These are phyloP conservation scores for Fusarium sp. DNA, from an alignment of 2,329 filamentous ascomycete genomes.

Conservation along the genomic window DNA sequence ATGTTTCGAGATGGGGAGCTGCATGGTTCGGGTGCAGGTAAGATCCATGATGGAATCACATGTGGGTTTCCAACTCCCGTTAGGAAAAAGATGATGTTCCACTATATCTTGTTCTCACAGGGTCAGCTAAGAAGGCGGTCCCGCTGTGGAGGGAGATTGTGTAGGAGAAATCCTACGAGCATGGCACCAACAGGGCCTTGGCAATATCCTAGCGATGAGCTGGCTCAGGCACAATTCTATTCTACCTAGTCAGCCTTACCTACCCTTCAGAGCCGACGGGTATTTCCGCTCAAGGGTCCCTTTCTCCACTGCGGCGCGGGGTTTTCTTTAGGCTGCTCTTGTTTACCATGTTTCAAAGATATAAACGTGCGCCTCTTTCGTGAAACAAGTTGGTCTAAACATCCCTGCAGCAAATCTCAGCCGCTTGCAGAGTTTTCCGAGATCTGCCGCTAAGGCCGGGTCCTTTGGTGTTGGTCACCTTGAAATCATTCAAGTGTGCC, in stretches of 20 bases:
- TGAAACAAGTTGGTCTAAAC: not conserved
- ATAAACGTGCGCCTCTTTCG: not conserved
- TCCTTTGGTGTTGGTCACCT: not conserved
- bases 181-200: too few relatives aligned
- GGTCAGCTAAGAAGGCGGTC: too few relatives aligned
- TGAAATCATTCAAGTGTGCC: not conserved
- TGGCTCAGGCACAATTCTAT: not conserved
- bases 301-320: not conserved
- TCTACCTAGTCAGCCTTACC: not conserved
- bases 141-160: too few relatives aligned
- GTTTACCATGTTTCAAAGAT: not conserved
- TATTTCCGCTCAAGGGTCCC: too few relatives aligned
- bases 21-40: not conserved
- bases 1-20: not conserved
- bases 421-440: not conserved
- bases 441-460: not conserved
- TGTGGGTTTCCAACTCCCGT: too few relatives aligned
- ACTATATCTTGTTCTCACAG: too few relatives aligned
- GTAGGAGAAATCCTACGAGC: too few relatives aligned
- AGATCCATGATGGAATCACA: not conserved
- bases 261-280: too few relatives aligned
- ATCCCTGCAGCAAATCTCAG: not conserved
- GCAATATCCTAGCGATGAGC: too few relatives aligned
- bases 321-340: not conserved
- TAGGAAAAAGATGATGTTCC: too few relatives aligned